These are phyloP conservation scores for Leishmania mexicana DNA, from an alignment of 208 protist genomes.

Conservation along the genomic window DNA sequence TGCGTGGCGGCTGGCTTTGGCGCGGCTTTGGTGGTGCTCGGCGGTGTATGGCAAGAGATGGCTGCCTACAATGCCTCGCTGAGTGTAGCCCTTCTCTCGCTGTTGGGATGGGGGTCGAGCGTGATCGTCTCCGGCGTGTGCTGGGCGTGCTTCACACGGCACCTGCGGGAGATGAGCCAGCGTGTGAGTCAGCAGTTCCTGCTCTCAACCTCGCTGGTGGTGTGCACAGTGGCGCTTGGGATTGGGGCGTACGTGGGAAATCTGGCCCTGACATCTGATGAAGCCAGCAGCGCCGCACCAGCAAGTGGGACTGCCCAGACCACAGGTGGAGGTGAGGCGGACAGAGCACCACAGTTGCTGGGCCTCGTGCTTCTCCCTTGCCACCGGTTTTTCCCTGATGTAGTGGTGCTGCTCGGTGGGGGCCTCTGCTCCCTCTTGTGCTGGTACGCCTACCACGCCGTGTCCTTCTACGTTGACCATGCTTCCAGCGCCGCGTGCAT, in stretches of 20 bases:
- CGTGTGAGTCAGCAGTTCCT: slow-evolving; percentile 30
- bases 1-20: slow-evolving; percentile 1
- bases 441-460: slow-evolving; percentile 31
- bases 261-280: background rate
- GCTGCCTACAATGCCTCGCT: background rate
- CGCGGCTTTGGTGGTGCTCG: background rate
- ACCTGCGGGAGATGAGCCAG: slow-evolving; percentile 30
- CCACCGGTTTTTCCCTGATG: slow-evolving; percentile 18
- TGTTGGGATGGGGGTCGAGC: slow-evolving; percentile 10
- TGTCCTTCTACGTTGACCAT: slow-evolving; percentile 34
- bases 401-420: slow-evolving; percentile 19
- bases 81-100: background rate
- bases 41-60: slow-evolving; percentile 6
- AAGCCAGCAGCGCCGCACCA: background rate
- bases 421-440: slow-evolving; percentile 5
- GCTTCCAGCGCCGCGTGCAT: slow-evolving; percentile 27
- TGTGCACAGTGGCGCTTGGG: slow-evolving; percentile 17
- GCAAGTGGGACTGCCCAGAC: background rate
- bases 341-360: background rate
- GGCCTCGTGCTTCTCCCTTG: slow-evolving; percentile 7
- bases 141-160: slow-evolving; percentile 23
- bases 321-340: background rate
- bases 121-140: slow-evolving; percentile 11
- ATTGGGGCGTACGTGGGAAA: slow-evolving; percentile 10
- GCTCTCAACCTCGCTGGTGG: slow-evolving; percentile 17